Conservation (phyloP, 179 eudicot genomes). For the Beta macrorhiza region DNA sequence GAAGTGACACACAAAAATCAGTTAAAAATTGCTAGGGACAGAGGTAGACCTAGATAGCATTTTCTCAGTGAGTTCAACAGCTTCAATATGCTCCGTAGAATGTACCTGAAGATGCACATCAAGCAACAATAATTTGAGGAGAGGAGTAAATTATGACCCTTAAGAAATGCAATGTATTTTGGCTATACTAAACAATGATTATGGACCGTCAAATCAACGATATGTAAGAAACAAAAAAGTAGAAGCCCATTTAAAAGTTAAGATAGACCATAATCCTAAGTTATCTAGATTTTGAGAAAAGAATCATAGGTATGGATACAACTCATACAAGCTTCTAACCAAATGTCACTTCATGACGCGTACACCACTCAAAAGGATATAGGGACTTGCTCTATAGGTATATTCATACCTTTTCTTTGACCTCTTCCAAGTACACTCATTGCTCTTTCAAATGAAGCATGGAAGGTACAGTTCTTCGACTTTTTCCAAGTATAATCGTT, state of each 20-base stretch:
- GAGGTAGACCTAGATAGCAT: conserved; percentile 62
- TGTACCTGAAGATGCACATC: conserved; percentile 61
- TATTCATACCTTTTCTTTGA: background rate
- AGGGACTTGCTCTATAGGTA: background rate
- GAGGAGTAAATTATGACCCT: background rate
- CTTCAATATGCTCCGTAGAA: conserved; percentile 68
- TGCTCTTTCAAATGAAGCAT: background rate
- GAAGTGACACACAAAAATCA: background rate
- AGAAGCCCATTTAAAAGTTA: background rate
- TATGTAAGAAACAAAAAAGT: conserved; percentile 3
- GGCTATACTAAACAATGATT: too few species aligned
- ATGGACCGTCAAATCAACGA: background rate
- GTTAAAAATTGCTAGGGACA: background rate
- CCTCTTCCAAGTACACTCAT: background rate
- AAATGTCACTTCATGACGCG: background rate
- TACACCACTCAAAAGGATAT: background rate
- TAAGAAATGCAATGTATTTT: background rate
- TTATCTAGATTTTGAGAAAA: background rate
- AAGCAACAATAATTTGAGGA: conserved; percentile 9
- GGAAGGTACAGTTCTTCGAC: too few species aligned
- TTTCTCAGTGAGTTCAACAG: conserved; percentile 68
- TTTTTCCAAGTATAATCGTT: too few species aligned
- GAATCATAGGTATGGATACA: background rate
- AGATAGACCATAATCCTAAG: background rate
- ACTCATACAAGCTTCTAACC: background rate